phyloP scores from a whole-genome alignment of 805 yeast species.

The Scheffersomyces ergatensis region DNA sequence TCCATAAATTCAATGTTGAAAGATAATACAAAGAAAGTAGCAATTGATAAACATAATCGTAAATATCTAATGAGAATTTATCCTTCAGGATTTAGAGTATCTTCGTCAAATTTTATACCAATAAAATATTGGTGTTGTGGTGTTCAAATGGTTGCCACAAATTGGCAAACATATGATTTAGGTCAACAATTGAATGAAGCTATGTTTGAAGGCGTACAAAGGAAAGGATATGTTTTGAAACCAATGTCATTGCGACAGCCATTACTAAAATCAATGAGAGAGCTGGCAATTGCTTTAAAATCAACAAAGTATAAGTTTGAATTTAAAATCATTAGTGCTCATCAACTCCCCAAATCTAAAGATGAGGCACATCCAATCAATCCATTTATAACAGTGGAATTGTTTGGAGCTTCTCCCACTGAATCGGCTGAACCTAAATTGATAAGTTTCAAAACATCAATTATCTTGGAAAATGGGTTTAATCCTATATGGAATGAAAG shows the following conservation, averaged over 20 bases:
- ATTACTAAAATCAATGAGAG: constrained; percentile 19
- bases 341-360: constrained; percentile 73
- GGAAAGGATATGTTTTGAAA: constrained; percentile 76
- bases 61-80: constrained; percentile 77
- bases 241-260: constrained; percentile 50
- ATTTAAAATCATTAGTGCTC: constrained; percentile 68
- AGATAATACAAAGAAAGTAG: constrained; percentile 51
- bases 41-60: constrained; percentile 75
- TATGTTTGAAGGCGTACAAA: constrained; percentile 59
- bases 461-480: constrained; percentile 70
- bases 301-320: constrained; percentile 11
- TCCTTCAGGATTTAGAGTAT: constrained; percentile 76
- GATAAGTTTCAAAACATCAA: constrained; percentile 13
- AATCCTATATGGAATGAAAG: constrained; percentile 78
- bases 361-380: constrained; percentile 48
- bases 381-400: constrained; percentile 62
- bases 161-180: constrained; percentile 90
- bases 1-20: constrained; percentile 59
- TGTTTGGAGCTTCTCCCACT: constrained; percentile 43
- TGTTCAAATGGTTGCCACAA: constrained; percentile 91
- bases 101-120: constrained; percentile 81
- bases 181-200: constrained; percentile 90
- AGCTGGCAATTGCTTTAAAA: constrained; percentile 4
- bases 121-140: constrained; percentile 80
- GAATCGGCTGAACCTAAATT: constrained; percentile 13